Percentiles rank a stretch among this genome's conserved stretches.
These are phyloP conservation scores for Fomitiporia mediterranea DNA, from an alignment of 1,284 basidiomycete genomes.

Conservation along the genomic window DNA sequence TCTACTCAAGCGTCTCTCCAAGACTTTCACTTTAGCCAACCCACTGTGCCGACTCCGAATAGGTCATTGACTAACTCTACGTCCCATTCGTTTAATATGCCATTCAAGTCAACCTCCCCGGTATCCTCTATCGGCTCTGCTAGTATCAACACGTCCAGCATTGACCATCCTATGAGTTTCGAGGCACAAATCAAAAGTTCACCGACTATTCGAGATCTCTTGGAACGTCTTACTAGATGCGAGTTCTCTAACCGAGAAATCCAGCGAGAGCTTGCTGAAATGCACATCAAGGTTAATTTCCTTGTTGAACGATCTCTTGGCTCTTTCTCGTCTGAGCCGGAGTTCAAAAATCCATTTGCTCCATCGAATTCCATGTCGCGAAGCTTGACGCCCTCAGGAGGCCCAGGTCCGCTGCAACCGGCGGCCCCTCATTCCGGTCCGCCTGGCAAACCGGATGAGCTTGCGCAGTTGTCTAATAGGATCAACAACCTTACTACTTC, in stretches of 20 bases:
- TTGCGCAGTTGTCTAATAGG: constrained; percentile 73
- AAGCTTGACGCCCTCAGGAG: constrained; percentile 35
- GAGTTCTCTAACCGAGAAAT: constrained; percentile 70
- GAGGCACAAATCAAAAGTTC: constrained; percentile 71
- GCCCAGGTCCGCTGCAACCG: constrained; percentile 55
- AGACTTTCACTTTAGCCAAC: constrained; percentile 32
- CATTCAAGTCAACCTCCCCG: constrained; percentile 61
- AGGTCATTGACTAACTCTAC: constrained; percentile 18
- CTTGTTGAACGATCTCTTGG: constrained; percentile 62
- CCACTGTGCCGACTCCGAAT: constrained; percentile 2
- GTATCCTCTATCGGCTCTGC: constrained; percentile 72
- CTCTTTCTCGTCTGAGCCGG: constrained; percentile 43
- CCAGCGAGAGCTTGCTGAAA: constrained; percentile 66
- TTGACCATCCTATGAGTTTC: constrained; percentile 44
- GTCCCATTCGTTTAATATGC: constrained; percentile 30
- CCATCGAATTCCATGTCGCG: constrained; percentile 28
- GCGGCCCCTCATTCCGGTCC: constrained; percentile 63
- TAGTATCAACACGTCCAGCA: constrained; percentile 47
- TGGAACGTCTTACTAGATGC: constrained; percentile 69
- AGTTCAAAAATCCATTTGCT: constrained; percentile 78
- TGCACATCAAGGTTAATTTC: constrained; percentile 72
- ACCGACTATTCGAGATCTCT: constrained; percentile 68
- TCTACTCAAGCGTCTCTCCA: constrained; percentile 22
- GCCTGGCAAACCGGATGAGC: constrained; percentile 48
- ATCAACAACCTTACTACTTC: constrained; percentile 79